Percentiles rank a stretch among this genome's conserved stretches.
Conservation (phyloP, 2,329 filamentous ascomycete species). For the Diatrype stigma region DNA sequence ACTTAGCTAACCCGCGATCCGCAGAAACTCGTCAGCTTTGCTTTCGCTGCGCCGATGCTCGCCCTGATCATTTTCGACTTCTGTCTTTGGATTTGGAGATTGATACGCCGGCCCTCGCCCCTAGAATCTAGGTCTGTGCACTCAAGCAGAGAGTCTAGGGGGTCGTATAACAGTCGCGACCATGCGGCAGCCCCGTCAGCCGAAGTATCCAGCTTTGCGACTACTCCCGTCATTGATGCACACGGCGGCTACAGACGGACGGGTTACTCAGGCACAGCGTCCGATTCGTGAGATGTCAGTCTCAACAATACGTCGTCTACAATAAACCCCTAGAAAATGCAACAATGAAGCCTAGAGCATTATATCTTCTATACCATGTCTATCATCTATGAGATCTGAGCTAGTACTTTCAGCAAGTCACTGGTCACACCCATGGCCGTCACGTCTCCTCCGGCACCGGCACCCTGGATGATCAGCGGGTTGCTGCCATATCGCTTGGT, state of each 20-base stretch:
- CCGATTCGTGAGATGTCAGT: slow-evolving; percentile 5
- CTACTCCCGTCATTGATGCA: slow-evolving; percentile 2
- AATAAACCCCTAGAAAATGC: slow-evolving; percentile 7
- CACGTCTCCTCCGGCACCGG: slow-evolving; percentile 88
- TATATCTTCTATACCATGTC: slow-evolving; percentile 8
- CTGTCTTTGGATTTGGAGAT: slow-evolving; percentile 49
- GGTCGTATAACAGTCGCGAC: not conserved
- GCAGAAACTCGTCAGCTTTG: slow-evolving; percentile 33
- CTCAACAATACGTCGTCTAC: not conserved
- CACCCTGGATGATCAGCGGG: slow-evolving; percentile 90
- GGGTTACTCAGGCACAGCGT: slow-evolving; percentile 8
- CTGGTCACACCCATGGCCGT: slow-evolving; percentile 97
- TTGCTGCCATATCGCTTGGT: slow-evolving; percentile 90
- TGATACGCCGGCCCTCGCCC: slow-evolving; percentile 25
- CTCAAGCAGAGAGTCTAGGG: slow-evolving; percentile 14
- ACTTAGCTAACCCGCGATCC: not conserved
- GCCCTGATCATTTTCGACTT: slow-evolving; percentile 49
- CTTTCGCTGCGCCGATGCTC: slow-evolving; percentile 43
- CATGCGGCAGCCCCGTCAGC: not conserved
- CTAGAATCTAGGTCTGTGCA: slow-evolving; percentile 12
- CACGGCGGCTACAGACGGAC: slow-evolving; percentile 12
- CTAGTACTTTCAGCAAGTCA: slow-evolving; percentile 84
- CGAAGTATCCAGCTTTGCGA: slow-evolving; percentile 11
- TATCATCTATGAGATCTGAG: slow-evolving; percentile 54
- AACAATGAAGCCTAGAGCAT: slow-evolving; percentile 5